Evolutionary conservation across 2,329 filamentous ascomycete species (phyloP).

Genomic region (Clarireedia paspali): DNA sequence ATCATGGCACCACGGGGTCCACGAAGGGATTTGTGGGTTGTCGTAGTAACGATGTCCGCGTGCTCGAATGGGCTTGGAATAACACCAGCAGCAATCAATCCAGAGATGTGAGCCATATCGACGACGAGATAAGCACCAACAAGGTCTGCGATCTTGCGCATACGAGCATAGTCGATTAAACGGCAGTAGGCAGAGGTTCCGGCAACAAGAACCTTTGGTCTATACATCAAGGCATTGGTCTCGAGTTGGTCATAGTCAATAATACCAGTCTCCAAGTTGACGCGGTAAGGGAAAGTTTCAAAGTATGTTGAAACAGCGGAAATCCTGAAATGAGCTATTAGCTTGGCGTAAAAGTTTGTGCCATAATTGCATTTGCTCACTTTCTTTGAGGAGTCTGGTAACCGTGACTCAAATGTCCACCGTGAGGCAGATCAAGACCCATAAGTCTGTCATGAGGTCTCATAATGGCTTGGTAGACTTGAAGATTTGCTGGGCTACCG

Average conservation of each 20-base stretch:
- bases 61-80: slow-evolving; percentile 89
- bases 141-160: slow-evolving; percentile 91
- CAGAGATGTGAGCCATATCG: slow-evolving; percentile 98
- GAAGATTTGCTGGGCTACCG: slow-evolving; percentile 91
- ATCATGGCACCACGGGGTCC: slow-evolving; percentile 99
- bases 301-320: slow-evolving; percentile 98
- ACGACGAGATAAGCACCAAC: slow-evolving; percentile 92
- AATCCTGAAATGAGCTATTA: slow-evolving; percentile 48
- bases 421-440: slow-evolving; percentile 94
- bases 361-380: slow-evolving; percentile 36
- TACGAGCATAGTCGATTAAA: slow-evolving; percentile 91
- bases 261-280: slow-evolving; percentile 82
- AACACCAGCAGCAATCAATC: slow-evolving; percentile 85
- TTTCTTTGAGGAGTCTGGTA: slow-evolving; percentile 96
- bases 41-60: slow-evolving; percentile 96
- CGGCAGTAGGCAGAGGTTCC: slow-evolving; percentile 98
- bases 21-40: slow-evolving; percentile 97
- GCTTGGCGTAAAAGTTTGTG: neutral
- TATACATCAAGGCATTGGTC: slow-evolving; percentile 84
- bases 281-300: slow-evolving; percentile 94
- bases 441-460: slow-evolving; percentile 92
- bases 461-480: slow-evolving; percentile 97
- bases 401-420: slow-evolving; percentile 91
- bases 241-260: slow-evolving; percentile 95
- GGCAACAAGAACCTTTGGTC: slow-evolving; percentile 91